A percentile compares a stretch with the other conserved stretches of the same genome.
Evolutionary conservation across 2,329 filamentous ascomycete genomes (phyloP).

Genomic region (Blastomyces silverae): DNA sequence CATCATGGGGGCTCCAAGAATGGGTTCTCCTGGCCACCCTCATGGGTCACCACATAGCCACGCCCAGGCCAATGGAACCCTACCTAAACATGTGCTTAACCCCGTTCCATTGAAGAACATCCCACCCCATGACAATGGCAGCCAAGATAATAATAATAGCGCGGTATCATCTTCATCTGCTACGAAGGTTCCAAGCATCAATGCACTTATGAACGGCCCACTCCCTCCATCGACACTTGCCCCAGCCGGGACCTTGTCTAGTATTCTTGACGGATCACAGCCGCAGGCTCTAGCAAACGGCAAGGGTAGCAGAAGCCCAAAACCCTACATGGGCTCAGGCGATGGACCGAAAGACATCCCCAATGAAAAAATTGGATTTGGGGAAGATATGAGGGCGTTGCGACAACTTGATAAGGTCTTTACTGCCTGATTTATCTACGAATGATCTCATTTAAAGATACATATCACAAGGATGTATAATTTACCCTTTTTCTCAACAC

Average conservation of each 20-base stretch:
- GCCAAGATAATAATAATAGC: constrained; percentile 22
- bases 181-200: constrained; percentile 50
- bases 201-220: constrained; percentile 40
- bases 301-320: constrained; percentile 17
- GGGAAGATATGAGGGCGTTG: constrained; percentile 59
- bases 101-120: constrained; percentile 27
- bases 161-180: constrained; percentile 29
- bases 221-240: constrained; percentile 23
- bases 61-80: constrained; percentile 24
- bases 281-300: constrained; percentile 13
- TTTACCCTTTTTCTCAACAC: background rate
- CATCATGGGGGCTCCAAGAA: constrained; percentile 4
- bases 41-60: constrained; percentile 22
- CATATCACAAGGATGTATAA: background rate
- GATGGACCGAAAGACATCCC: constrained; percentile 49
- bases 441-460: background rate
- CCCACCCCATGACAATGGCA: constrained; percentile 21
- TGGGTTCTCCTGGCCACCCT: constrained; percentile 11
- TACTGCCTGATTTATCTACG: constrained; percentile 28
- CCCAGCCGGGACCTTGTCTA: constrained; percentile 25
- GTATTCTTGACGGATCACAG: constrained; percentile 23
- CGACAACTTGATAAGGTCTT: constrained; percentile 57
- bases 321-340: constrained; percentile 11
- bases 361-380: constrained; percentile 51
- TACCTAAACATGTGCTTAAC: constrained; percentile 22